Base-by-base conservation (phyloP, 352 stramenopile genomes). In the Phytophthora pisi region DNA sequence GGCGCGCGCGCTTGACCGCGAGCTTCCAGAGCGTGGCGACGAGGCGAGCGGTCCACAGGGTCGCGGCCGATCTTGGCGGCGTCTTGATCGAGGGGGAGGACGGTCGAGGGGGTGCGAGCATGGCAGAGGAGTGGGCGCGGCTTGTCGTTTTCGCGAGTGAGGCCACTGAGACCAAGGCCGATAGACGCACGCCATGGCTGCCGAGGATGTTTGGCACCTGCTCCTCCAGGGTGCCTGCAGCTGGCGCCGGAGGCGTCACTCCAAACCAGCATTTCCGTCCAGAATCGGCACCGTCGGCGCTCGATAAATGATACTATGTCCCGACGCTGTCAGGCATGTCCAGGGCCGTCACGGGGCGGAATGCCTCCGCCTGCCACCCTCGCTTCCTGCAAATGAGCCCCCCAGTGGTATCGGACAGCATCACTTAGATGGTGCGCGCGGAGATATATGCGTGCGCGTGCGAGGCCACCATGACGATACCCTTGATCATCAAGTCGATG, bases 1-100 rank as follows among this genome's bases (percentile, higher is more conserved):
- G 66, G 42, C 66, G 61, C 46, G 52, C 61, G 13, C 65, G 70
- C 30, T 57, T 61, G 6, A 77, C 56, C 10, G 66, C 70, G 28
- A 77, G 57, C 30, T 72, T 72, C 70, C 70, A 77, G 1, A 77
- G 61, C 7, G 60, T 68, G 26, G 66, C 60, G 34, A 74, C 36
- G n/a, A 77, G 40, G 11, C 61, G 57, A 56, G 56, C 59, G 0
- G 70, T 77, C 65, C 70, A 74, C 61, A 70, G 18, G 0, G 65
- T 53, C 7, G 57, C 47, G 31, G 38, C 38, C 34, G 61, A 60
- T 34, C 65, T 69, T 5, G 64, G 58, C 20, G 36, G 43, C 24
- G 45, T 61, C 28, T 63, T 72, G 30, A 50, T 38, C 0, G 31
- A 53, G 31, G 46, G 54, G 2, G 54, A 66, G 47, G 59, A 59